Base-by-base conservation (phyloP, 2,329 filamentous ascomycete genomes). In the Neobulgaria alba region DNA sequence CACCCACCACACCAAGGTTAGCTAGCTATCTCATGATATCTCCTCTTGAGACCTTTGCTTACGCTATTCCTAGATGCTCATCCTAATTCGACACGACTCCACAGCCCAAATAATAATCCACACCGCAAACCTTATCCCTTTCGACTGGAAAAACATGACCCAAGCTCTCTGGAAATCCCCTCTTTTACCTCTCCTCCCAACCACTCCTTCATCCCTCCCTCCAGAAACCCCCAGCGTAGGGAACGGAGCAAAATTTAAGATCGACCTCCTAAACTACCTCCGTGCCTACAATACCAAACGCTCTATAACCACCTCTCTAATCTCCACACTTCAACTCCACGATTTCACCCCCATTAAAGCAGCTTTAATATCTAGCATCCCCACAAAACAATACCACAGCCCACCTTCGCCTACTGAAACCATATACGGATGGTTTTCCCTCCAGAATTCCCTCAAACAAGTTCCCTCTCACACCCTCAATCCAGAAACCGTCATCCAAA, bases 61-160 rank as follows among this genome's bases (percentile, higher is more conserved):
- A 45, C 38, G 7, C 12, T 26, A n/a, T 21, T n/a, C n/a, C 29
- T 20, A 94, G 62, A 92, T 94, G 84, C 75, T 94, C 61, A 67
- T 94, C n/a, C 62, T 94, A 3, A 68, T 94, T 46, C 74, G 84
- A 4, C 79, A 84, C 58, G 86, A 94, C 57, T 77, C 82, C 47
- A 75, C 71, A 0, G 84, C 82, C 0, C 83, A 93, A 61, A 66
- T 95, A 4, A 63, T 93, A 41, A 88, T 95, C 20, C 85, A 93
- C 53, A 95, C 88, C 0, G 86, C 88, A 14, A 95, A 95, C 53
- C 87, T 94, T 82, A 90, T 94, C n/a, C 57, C 71, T 3, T 78
- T 80, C 41, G 88, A 95, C 59, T 95, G 88, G 88, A 73, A 69
- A 1, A 92, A 92, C 52, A 85, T 94, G 83, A 84, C 80, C 1